A percentile compares a stretch with the other conserved stretches of the same genome.
Conservation (phyloP, 164 flowering plant species). For the Akebia trifoliata region DNA sequence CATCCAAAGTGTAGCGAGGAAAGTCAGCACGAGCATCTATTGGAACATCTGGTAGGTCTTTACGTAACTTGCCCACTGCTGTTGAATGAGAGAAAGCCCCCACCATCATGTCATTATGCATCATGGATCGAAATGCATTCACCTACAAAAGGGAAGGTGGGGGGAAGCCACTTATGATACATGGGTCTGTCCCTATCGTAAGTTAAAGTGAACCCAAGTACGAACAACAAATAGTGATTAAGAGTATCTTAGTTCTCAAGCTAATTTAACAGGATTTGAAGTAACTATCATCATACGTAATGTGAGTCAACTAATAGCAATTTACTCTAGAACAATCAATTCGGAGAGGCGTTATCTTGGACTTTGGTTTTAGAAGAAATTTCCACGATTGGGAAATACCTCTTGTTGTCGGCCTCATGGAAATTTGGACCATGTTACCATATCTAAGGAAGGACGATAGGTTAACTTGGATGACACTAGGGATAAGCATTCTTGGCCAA, state of each 20-base stretch:
- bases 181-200: no score
- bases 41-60: slow-evolving; percentile 89
- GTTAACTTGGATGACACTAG: no score
- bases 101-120: slow-evolving; percentile 91
- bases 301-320: neutral
- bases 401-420: no score
- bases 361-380: no score
- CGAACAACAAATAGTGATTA: neutral
- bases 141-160: slow-evolving; percentile 72
- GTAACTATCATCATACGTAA: no score
- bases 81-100: slow-evolving; percentile 98
- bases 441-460: no score
- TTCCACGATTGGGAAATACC: no score
- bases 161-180: no score
- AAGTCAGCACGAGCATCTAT: slow-evolving; percentile 64
- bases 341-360: no score
- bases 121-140: slow-evolving; percentile 85
- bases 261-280: neutral
- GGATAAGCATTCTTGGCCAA: no score
- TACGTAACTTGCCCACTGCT: slow-evolving; percentile 92
- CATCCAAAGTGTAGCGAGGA: slow-evolving; percentile 78
- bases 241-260: neutral
- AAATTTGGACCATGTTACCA: no score
- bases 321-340: neutral
- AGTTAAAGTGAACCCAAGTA: neutral